Percentiles rank a stretch among this genome's conserved stretches.
Evolutionary conservation across 495 filamentous ascomycete genomes (phyloP).

Genomic region (Mytilinidion resinicola): DNA sequence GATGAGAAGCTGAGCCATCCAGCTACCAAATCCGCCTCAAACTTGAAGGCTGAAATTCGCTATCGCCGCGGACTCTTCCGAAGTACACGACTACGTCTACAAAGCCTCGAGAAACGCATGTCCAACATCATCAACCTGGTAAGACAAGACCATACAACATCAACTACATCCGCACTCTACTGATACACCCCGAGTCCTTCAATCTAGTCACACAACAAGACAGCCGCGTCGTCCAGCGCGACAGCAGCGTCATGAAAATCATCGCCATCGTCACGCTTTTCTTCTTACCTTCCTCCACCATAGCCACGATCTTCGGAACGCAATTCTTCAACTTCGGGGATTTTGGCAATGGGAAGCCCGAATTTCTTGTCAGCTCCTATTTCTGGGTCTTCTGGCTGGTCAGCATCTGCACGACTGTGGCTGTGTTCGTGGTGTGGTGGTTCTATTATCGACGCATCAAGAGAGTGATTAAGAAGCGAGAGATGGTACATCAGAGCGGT

Average conservation of each 20-base stretch:
- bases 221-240: conserved; percentile 13
- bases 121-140: conserved; percentile 18
- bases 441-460: too few relatives aligned
- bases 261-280: conserved; percentile 7
- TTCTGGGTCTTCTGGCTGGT: conserved; percentile 1
- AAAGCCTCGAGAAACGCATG: conserved; percentile 21
- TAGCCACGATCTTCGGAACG: conserved; percentile 10
- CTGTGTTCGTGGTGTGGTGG: background rate
- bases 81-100: conserved; percentile 6
- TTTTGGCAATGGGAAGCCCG: background rate
- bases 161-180: background rate
- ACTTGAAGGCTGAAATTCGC: background rate
- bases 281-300: background rate
- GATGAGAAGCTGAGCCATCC: too few relatives aligned
- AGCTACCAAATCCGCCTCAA: too few relatives aligned
- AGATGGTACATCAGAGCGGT: too few relatives aligned
- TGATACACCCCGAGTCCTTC: conserved; percentile 7
- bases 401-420: background rate
- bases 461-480: too few relatives aligned
- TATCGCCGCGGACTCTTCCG: conserved; percentile 4
- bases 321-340: conserved; percentile 7
- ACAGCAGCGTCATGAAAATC: conserved; percentile 17
- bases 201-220: conserved; percentile 22
- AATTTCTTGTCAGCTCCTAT: background rate
- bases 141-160: background rate